These are phyloP conservation scores for Parachlorella kessleri DNA, from an alignment of 139 green algal species.

Conservation along the genomic window DNA sequence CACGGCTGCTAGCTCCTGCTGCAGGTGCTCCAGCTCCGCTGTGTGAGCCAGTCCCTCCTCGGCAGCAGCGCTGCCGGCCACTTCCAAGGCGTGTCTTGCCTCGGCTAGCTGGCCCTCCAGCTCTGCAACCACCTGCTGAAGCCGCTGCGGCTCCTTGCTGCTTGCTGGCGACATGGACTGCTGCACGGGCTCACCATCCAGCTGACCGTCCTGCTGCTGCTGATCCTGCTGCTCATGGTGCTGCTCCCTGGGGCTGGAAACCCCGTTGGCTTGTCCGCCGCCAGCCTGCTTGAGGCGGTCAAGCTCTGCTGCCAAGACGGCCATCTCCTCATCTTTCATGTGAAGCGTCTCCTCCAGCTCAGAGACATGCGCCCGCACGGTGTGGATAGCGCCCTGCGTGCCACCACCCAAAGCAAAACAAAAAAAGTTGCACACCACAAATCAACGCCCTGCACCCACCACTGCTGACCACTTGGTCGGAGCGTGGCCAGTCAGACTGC, in stretches of 20 bases:
- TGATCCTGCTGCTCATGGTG: neutral
- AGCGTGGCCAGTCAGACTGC: too few species aligned
- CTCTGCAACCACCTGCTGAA: conserved; percentile 5
- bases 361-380: conserved; percentile 25
- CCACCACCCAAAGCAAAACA: too few species aligned
- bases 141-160: neutral
- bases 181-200: neutral
- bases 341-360: conserved; percentile 26
- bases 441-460: too few species aligned
- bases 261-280: neutral
- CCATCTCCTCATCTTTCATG: conserved; percentile 16
- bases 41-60: too few species aligned
- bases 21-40: neutral
- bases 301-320: neutral
- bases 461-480: too few species aligned
- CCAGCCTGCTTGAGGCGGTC: conserved; percentile 4
- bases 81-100: too few species aligned
- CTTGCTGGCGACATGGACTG: neutral
- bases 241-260: neutral
- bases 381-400: neutral
- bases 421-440: too few species aligned
- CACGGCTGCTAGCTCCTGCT: neutral
- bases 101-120: neutral
- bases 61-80: too few species aligned
- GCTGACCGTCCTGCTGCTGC: conserved; percentile 1